A percentile compares a stretch with the other conserved stretches of the same genome.
Evolutionary conservation across 2,329 filamentous ascomycete species (phyloP).

Genomic region (Delphinella strobiligena): DNA sequence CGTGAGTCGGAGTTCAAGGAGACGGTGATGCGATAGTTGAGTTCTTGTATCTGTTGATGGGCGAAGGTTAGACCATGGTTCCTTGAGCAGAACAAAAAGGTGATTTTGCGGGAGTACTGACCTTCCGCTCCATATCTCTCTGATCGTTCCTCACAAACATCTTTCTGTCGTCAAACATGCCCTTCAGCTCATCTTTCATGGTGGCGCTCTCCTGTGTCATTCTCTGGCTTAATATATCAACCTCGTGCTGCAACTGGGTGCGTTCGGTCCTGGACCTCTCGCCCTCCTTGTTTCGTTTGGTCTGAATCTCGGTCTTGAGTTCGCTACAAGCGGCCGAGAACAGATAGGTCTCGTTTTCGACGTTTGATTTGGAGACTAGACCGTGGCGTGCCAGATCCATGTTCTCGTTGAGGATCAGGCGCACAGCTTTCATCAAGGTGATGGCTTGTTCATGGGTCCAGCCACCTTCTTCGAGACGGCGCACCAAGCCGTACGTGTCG

Average conservation of each 20-base stretch:
- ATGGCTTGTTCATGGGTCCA: slow-evolving; percentile 67
- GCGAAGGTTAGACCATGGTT: background rate
- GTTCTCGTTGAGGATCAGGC: slow-evolving; percentile 63
- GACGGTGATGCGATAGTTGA: slow-evolving; percentile 94
- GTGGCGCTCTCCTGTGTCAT: slow-evolving; percentile 71
- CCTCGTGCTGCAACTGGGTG: slow-evolving; percentile 79
- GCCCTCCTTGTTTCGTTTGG: slow-evolving; percentile 61
- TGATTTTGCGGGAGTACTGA: slow-evolving; percentile 22
- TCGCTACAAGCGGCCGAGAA: slow-evolving; percentile 92
- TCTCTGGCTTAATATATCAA: slow-evolving; percentile 80
- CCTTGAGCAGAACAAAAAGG: background rate
- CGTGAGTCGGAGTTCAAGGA: slow-evolving; percentile 79
- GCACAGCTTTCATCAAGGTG: slow-evolving; percentile 84
- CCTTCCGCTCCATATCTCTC: slow-evolving; percentile 67
- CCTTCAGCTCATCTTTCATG: slow-evolving; percentile 83
- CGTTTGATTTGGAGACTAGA: slow-evolving; percentile 78
- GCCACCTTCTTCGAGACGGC: slow-evolving; percentile 58
- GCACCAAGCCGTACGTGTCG: slow-evolving; percentile 83
- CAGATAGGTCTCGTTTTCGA: slow-evolving; percentile 87
- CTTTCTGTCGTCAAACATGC: slow-evolving; percentile 90
- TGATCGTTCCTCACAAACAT: slow-evolving; percentile 87
- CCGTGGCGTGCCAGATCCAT: slow-evolving; percentile 68
- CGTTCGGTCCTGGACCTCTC: slow-evolving; percentile 75
- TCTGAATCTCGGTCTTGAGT: slow-evolving; percentile 73
- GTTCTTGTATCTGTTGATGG: slow-evolving; percentile 60